Conservation (phyloP, 1,284 basidiomycete genomes). For the Trametes pubescens region DNA sequence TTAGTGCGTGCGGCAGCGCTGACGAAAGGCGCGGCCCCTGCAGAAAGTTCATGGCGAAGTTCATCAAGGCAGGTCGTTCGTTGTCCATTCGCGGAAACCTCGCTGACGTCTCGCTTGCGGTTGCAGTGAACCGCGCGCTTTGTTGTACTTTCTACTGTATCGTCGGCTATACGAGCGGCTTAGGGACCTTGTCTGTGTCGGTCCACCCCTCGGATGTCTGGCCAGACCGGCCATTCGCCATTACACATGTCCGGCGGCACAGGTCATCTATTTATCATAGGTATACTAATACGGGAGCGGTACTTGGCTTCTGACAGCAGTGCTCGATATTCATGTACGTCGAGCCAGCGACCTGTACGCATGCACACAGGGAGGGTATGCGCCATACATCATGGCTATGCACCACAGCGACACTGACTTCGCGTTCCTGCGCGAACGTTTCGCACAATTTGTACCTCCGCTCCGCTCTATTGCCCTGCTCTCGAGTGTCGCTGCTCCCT, state of each 20-base stretch:
- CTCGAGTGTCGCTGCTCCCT: too few species aligned
- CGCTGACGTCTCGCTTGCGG: slow-evolving; percentile 6
- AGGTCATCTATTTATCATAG: neutral
- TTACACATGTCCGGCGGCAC: neutral
- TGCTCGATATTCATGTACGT: neutral
- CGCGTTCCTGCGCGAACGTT: neutral
- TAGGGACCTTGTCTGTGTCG: slow-evolving; percentile 11
- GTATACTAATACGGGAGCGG: neutral
- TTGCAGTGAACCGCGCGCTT: slow-evolving; percentile 7
- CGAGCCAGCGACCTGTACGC: neutral
- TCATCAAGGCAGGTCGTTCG: slow-evolving; percentile 67
- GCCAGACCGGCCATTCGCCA: neutral
- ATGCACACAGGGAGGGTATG: neutral
- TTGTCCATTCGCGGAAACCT: neutral
- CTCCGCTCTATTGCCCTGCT: neutral
- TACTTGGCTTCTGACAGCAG: neutral
- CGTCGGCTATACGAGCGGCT: slow-evolving; percentile 11
- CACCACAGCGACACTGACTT: neutral
- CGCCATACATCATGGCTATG: too few species aligned
- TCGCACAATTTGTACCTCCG: neutral
- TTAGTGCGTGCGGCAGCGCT: slow-evolving; percentile 1
- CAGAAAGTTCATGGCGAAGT: slow-evolving; percentile 83
- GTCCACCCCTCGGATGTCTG: neutral
- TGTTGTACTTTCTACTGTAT: slow-evolving; percentile 21
- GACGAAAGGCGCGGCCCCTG: slow-evolving; percentile 8